phyloP scores from a whole-genome alignment of 345 rosid genomes.

The Melaleuca quinquenervia region DNA sequence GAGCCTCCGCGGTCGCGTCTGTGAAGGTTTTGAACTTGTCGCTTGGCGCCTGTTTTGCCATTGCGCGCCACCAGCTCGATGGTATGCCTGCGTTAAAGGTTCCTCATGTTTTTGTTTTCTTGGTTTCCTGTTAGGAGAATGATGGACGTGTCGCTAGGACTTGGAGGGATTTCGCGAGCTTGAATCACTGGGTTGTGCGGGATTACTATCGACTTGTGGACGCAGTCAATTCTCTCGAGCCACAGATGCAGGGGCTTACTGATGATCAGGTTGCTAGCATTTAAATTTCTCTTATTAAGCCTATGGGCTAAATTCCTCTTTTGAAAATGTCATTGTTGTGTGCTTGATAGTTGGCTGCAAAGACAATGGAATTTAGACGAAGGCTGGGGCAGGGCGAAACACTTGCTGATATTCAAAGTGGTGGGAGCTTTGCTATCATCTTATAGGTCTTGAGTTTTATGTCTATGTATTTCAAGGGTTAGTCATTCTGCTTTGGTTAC shows the following conservation, averaged over 20 bases:
- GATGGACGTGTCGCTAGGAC: conserved; percentile 31
- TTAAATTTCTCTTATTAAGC: background rate
- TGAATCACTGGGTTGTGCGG: conserved; percentile 82
- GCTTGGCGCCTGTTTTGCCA: background rate
- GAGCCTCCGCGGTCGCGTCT: conserved; percentile 18
- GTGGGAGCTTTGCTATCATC: conserved; percentile 15
- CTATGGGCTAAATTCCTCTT: background rate
- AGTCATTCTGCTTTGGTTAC: background rate
- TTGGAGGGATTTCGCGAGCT: conserved; percentile 42
- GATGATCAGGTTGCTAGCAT: conserved; percentile 57
- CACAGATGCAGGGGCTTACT: conserved; percentile 35
- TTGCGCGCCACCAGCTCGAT: background rate
- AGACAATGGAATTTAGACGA: conserved; percentile 62
- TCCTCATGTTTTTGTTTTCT: background rate
- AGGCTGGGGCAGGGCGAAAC: conserved; percentile 57
- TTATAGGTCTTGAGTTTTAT: background rate
- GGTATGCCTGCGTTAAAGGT: background rate
- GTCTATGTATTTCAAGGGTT: background rate
- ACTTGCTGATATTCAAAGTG: conserved; percentile 80
- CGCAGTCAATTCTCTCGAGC: conserved; percentile 58
- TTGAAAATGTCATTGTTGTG: background rate
- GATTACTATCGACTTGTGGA: conserved; percentile 77
- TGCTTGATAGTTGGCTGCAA: conserved; percentile 48
- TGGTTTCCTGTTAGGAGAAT: conserved; percentile 4
- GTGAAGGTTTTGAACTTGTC: conserved; percentile 22